Percentiles rank a stretch among this genome's conserved stretches.
These are phyloP conservation scores for Cucumis hystrix DNA, from an alignment of 306 rosid species.

Conservation along the genomic window DNA sequence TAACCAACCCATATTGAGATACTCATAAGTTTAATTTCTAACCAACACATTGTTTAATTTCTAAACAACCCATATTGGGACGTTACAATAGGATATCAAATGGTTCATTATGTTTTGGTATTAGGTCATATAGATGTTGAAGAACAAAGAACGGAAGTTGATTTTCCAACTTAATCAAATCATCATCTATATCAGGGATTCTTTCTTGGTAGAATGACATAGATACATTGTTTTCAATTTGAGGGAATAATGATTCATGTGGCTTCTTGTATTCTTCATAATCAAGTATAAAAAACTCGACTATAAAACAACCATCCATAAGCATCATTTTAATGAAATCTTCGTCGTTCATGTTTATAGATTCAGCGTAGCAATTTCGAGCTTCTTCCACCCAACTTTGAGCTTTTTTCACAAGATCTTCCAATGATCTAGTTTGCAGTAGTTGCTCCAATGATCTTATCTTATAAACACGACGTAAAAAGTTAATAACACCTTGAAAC, in stretches of 20 bases:
- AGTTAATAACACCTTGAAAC: constrained; percentile 28
- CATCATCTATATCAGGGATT: background rate
- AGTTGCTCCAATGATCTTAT: too few relatives aligned
- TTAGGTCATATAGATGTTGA: constrained; percentile 11
- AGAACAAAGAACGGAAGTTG: constrained; percentile 58
- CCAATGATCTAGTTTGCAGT: too few relatives aligned
- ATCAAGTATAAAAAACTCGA: constrained; percentile 11
- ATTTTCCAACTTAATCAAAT: constrained; percentile 25
- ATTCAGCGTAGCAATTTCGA: constrained; percentile 52
- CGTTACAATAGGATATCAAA: too few relatives aligned
- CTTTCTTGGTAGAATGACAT: too few relatives aligned
- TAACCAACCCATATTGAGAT: background rate
- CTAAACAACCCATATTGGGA: too few relatives aligned
- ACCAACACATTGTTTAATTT: too few relatives aligned
- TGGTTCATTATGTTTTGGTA: background rate
- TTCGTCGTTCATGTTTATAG: constrained; percentile 6
- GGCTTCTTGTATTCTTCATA: too few relatives aligned
- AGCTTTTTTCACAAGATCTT: background rate
- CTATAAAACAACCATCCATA: constrained; percentile 54
- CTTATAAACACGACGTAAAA: background rate
- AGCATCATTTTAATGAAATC: constrained; percentile 49
- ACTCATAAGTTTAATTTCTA: too few relatives aligned
- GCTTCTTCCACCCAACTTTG: background rate
- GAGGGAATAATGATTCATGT: too few relatives aligned
- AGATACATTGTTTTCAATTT: background rate